Evolutionary conservation across 441 rosid genomes (phyloP).

Genomic region (Theobroma grandiflorum): DNA sequence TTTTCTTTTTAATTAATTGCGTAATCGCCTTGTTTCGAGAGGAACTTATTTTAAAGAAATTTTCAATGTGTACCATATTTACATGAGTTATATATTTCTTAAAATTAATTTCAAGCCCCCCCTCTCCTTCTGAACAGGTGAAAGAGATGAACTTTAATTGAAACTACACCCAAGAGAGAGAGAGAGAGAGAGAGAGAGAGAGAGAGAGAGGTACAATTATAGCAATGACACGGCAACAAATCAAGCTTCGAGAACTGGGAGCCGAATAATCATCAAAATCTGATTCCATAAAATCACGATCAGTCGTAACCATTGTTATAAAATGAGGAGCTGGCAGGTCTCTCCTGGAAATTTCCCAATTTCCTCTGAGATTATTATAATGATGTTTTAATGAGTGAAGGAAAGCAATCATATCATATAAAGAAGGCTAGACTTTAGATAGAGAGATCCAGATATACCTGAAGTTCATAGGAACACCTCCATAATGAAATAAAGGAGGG

Average conservation of each 20-base stretch:
- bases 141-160: not conserved
- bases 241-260: constrained; percentile 58
- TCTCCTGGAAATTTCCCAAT: constrained; percentile 71
- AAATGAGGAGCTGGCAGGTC: constrained; percentile 55
- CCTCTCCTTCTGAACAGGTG: not conserved
- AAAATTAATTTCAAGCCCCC: not conserved
- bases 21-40: not conserved
- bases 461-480: constrained; percentile 64
- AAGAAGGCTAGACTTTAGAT: not conserved
- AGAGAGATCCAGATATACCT: constrained; percentile 46
- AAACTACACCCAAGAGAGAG: constrained; percentile 20
- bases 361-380: constrained; percentile 42
- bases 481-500: constrained; percentile 57
- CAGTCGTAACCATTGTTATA: constrained; percentile 49
- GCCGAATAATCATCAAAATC: constrained; percentile 54
- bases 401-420: not conserved
- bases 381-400: not conserved
- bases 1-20: not conserved
- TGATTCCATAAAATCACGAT: constrained; percentile 45
- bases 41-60: not conserved
- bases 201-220: constrained; percentile 55
- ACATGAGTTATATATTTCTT: not conserved
- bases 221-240: constrained; percentile 75
- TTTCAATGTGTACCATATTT: not conserved
- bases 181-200: constrained; percentile 36